Conservation (phyloP, 768 basidiomycete genomes). For the Crucibulum laeve region DNA sequence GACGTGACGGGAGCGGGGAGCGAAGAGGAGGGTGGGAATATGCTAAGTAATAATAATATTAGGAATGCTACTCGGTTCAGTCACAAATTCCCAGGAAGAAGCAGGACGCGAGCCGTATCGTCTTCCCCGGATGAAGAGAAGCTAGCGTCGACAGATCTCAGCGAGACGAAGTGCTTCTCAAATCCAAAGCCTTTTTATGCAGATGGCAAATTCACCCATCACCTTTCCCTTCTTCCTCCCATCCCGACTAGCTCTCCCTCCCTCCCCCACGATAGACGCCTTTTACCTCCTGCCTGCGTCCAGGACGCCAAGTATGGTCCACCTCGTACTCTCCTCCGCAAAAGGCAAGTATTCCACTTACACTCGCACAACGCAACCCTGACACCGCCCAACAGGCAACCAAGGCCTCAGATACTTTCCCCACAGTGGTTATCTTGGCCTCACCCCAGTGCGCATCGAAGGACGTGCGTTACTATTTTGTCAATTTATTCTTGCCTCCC, state of each 20-base stretch:
- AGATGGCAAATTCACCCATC: conserved; percentile 19
- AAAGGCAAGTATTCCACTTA: conserved; percentile 33
- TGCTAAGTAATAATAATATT: conserved; percentile 6
- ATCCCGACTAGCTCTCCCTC: conserved; percentile 22
- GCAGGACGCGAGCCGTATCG: conserved; percentile 13
- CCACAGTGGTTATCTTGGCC: conserved; percentile 71
- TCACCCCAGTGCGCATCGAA: conserved; percentile 76
- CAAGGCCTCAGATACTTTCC: conserved; percentile 70
- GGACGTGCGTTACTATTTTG: conserved; percentile 46
- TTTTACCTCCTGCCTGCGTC: neutral
- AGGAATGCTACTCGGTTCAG: too few relatives aligned
- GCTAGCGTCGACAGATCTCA: conserved; percentile 28
- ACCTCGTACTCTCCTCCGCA: conserved; percentile 59
- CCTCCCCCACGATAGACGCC: conserved; percentile 17
- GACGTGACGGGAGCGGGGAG: conserved; percentile 7
- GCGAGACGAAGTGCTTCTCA: conserved; percentile 25
- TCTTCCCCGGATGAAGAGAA: conserved; percentile 26
- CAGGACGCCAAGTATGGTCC: conserved; percentile 49
- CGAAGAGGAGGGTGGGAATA: conserved; percentile 8
- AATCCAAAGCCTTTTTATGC: conserved; percentile 37
- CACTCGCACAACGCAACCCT: neutral
- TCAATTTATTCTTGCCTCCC: conserved; percentile 8
- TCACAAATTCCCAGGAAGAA: conserved; percentile 31
- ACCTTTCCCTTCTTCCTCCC: conserved; percentile 17
- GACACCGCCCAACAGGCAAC: conserved; percentile 42